Base-by-base conservation (phyloP, 1,139 yeast species). In the Geotrichum citri-aurantii region DNA sequence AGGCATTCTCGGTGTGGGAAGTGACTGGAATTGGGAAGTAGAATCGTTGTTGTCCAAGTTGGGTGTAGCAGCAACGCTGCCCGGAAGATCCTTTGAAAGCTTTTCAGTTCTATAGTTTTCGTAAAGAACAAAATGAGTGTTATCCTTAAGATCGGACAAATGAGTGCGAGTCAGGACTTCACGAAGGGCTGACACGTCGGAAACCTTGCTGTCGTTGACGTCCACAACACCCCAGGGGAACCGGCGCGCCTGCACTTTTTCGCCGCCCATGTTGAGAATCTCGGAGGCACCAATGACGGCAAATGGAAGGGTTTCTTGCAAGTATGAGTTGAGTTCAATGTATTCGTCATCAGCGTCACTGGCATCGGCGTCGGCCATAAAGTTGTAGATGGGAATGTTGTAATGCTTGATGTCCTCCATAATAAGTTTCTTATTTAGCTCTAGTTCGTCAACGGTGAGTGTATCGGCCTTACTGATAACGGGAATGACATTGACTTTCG, bases 141-240 rank as follows among this genome's bases (percentile, higher is more conserved):
- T 85, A 70, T 93, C 98, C 75, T 92, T 92, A 75, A 93, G 82
- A 70, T 93, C 99, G 67, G 84, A 86, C 68, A 92, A 79, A 71
- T 92, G 98, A n/a, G 95, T 82, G 61, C 91, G 88, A 66, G 93
- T 80, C 52, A 93, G 75, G 5, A 93, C 89, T 61, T 90, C 86
- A 69, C 90, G 85, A 67, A 93, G 78, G 40, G 87, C 78, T 21
- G 85, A 79, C 71, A 93, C 89, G 71, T 93, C 99, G 59, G 92
- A 84, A 65, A 84, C 81, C 61, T 83, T 82, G 29, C 95, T 84
- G 71, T 93, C 93, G 68, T 88, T 89, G 56, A 93, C 88, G 71
- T 92, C 95, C 54, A 93, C 85, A 55, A 82, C 73, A 3, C 99
- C 98, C 97, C 97, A 92, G 27, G 97, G 96, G 71, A 91, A 92